A percentile compares a stretch with the other conserved stretches of the same genome.
Conservation (phyloP, 2,329 filamentous ascomycete species). For the Cryphonectria parasitica region DNA sequence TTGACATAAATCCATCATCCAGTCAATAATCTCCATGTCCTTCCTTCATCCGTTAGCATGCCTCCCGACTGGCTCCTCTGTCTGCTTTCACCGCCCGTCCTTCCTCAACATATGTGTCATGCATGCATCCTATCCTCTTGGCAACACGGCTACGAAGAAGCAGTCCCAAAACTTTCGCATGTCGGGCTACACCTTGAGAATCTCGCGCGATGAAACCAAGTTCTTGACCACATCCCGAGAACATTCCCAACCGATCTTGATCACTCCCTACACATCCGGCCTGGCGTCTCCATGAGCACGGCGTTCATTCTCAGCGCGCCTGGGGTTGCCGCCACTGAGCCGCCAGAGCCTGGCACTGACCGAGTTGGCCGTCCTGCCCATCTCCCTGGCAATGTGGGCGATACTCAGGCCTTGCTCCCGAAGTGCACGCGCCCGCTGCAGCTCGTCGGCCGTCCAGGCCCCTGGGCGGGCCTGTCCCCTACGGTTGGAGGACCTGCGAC, state of each 20-base stretch:
- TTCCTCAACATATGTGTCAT: no score
- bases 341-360: slow-evolving; percentile 1
- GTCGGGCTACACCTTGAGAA: neutral
- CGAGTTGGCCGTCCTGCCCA: neutral
- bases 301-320: neutral
- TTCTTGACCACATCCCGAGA: neutral
- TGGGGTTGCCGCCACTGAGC: neutral
- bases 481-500: neutral
- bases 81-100: no score
- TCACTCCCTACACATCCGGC: neutral
- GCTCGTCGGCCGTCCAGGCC: neutral
- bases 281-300: neutral
- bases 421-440: neutral
- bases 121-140: no score
- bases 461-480: neutral
- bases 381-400: neutral
- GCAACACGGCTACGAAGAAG: neutral
- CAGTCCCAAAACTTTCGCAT: neutral
- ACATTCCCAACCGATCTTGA: no score
- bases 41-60: neutral
- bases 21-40: neutral
- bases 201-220: neutral
- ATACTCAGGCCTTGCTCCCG: neutral
- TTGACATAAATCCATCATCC: neutral
- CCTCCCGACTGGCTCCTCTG: neutral